Evolutionary conservation across 176 grass and related monocot species (phyloP), one percentile per base, ranked within the genome.

Genomic region (Carex parvula): DNA sequence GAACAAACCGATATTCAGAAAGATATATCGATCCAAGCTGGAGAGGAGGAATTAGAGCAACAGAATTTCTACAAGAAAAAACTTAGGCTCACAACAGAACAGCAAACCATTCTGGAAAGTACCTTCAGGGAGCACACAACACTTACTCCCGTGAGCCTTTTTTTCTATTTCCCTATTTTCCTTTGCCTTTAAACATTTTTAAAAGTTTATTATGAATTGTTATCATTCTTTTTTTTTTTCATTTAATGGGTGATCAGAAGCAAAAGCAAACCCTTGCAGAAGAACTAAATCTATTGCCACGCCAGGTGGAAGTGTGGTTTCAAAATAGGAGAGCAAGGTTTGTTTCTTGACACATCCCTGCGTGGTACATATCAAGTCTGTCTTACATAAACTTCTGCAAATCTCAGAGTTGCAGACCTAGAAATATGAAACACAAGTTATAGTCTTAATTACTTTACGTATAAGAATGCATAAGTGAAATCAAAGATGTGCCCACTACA

Each of bases 231-330:
- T 61, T 81, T 3, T 0, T 53, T 59, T 84, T 84, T 65, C 48
- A n/a, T 81, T 68, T 74, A 8, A 13, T 71, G 48, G 26, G 13
- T 87, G 73, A 21, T 80, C 86, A 98, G 95, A 98, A 93, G 83
- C 92, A 91, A 53, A 98, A 98, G 83, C 50, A 85, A 81, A 63
- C 86, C 74, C 79, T 98, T 29, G 92, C 95, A 0, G 90, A 84
- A 79, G 92, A 94, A 81, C 80, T 98, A 24, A 93, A 88, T 69
- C 89, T 98, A 26, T 88, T 89, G 79, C 91, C 95, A 30, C 90
- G 95, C 74, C 95, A 98, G 77, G 95, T 98, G 2, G 95, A 98
- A 89, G 95, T 98, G 3, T 98, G 95, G 95, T 98, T 98, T 85
- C 95, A 98, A 18, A 98, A 98, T 16, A 86, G 95, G 84, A 91